phyloP scores from a whole-genome alignment of 768 basidiomycete genomes.

The Tephrocybe sp. region DNA sequence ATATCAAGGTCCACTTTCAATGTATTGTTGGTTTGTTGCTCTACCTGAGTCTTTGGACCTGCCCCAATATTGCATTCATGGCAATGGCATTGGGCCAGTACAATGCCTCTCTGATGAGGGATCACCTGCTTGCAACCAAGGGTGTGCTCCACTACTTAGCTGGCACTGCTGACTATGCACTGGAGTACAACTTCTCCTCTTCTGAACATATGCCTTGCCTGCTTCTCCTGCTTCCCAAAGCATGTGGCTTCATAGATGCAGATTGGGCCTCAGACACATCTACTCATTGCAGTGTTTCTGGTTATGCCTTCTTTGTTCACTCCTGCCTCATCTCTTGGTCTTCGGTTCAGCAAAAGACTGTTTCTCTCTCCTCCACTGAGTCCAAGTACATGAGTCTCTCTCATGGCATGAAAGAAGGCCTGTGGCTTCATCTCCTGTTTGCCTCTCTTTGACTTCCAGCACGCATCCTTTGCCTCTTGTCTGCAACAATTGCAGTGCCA shows the following conservation, averaged over 20 bases:
- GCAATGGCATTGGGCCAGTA: constrained; percentile 30
- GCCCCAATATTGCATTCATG: constrained; percentile 33
- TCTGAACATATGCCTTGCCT: not conserved
- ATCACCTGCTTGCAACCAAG: constrained; percentile 33
- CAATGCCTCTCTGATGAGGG: constrained; percentile 11
- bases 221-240: not conserved
- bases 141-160: constrained; percentile 30
- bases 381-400: constrained; percentile 24
- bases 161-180: constrained; percentile 22
- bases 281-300: constrained; percentile 21
- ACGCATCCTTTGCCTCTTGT: constrained; percentile 12
- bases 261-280: constrained; percentile 29
- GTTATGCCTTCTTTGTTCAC: constrained; percentile 20
- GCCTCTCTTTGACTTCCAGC: constrained; percentile 2
- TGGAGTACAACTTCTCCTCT: constrained; percentile 16
- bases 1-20: constrained; percentile 19
- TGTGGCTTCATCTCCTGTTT: not conserved
- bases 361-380: constrained; percentile 21
- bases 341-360: constrained; percentile 15
- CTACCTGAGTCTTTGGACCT: constrained; percentile 29
- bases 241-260: constrained; percentile 26
- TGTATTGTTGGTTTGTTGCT: constrained; percentile 24
- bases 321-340: constrained; percentile 20
- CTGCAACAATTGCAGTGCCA: constrained; percentile 20
- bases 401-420: constrained; percentile 5